Percentiles rank a stretch among this genome's conserved stretches.
These are phyloP conservation scores for Leishmania major DNA, from an alignment of 208 protist species.

Conservation along the genomic window DNA sequence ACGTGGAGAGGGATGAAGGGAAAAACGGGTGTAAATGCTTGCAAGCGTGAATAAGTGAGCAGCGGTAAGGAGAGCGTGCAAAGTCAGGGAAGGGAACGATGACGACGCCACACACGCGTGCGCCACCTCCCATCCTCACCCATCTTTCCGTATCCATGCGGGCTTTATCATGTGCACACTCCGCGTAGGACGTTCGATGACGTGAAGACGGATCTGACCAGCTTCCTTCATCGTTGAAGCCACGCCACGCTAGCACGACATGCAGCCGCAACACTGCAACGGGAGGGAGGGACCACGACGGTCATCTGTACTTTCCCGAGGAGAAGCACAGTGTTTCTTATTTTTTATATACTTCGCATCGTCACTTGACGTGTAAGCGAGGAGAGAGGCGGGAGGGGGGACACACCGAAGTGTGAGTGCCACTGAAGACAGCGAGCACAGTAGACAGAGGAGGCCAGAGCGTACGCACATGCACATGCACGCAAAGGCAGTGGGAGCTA, in stretches of 20 bases:
- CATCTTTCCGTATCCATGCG: not conserved
- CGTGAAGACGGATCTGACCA: not conserved
- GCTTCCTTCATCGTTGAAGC: not conserved
- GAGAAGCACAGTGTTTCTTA: not conserved
- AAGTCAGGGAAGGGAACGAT: not conserved
- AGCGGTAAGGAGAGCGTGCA: not conserved
- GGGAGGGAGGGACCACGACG: not conserved
- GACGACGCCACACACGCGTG: not conserved
- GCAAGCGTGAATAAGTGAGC: not conserved
- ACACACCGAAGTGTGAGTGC: not conserved
- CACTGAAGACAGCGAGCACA: not conserved
- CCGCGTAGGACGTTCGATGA: not conserved
- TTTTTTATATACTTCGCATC: not conserved
- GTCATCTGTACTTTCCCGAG: not conserved
- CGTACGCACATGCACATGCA: not conserved
- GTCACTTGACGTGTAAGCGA: not conserved
- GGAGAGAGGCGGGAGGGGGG: not conserved
- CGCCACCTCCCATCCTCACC: not conserved
- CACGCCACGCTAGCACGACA: not conserved
- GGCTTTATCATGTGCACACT: not conserved
- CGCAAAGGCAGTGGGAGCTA: not conserved
- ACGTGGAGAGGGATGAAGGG: not conserved
- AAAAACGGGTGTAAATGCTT: not conserved
- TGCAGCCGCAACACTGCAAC: not conserved
- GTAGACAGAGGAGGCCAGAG: not conserved